Conservation (phyloP, 306 rosid genomes). For the Vigna angularis region DNA sequence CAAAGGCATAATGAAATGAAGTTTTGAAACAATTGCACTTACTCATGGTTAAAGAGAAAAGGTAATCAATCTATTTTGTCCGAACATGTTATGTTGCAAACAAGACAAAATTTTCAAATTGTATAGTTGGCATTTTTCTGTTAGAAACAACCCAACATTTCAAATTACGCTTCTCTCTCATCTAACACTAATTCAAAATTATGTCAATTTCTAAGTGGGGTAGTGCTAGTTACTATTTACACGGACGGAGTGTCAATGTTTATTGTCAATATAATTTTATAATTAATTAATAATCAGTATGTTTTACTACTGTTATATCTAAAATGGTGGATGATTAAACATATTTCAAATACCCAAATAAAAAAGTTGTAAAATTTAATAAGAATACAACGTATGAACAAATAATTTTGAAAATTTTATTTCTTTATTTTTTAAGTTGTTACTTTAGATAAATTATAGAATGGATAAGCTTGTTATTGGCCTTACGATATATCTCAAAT, state of each 20-base stretch:
- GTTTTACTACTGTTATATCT: neutral
- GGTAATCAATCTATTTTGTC: slow-evolving; percentile 38
- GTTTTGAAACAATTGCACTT: slow-evolving; percentile 30
- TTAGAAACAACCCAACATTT: slow-evolving; percentile 27
- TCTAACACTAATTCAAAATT: slow-evolving; percentile 35
- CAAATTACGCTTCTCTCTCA: slow-evolving; percentile 9
- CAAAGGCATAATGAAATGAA: slow-evolving; percentile 29
- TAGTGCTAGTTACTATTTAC: neutral
- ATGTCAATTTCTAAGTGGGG: slow-evolving; percentile 15
- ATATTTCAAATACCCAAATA: neutral
- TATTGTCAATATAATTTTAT: neutral
- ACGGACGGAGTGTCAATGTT: no score
- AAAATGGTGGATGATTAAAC: neutral
- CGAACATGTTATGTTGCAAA: slow-evolving; percentile 4
- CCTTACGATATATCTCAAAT: no score
- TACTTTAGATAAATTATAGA: no score
- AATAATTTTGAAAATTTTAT: no score
- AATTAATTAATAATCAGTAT: neutral
- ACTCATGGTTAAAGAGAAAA: slow-evolving; percentile 17
- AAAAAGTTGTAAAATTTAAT: neutral
- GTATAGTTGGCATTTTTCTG: slow-evolving; percentile 4
- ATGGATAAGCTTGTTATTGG: no score
- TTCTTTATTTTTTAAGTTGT: no score
- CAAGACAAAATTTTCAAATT: slow-evolving; percentile 27
- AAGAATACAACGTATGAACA: no score